Percentiles rank a stretch among this genome's conserved stretches.
These are phyloP conservation scores for Fusarium siculi DNA, from an alignment of 2,329 filamentous ascomycete species.

Conservation along the genomic window DNA sequence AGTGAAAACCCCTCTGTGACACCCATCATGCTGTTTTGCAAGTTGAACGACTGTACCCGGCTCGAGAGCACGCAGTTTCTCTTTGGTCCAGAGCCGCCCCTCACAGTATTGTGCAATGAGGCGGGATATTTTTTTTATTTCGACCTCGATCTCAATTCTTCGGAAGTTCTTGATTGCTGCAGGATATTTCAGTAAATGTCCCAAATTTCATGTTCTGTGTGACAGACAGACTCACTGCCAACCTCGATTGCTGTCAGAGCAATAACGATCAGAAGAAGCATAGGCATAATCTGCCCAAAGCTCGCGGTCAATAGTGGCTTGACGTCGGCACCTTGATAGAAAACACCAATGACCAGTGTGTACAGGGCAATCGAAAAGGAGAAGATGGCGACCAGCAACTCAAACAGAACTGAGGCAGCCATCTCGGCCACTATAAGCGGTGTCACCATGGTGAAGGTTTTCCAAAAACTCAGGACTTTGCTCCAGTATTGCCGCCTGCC, in stretches of 20 bases:
- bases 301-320: neutral
- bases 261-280: conserved; percentile 23
- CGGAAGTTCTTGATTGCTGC: conserved; percentile 19
- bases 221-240: conserved; percentile 13
- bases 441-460: neutral
- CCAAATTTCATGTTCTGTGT: neutral
- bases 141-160: conserved; percentile 6
- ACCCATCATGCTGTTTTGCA: neutral
- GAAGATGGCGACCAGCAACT: conserved; percentile 6
- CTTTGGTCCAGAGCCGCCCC: neutral
- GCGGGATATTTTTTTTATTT: conserved; percentile 6
- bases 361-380: conserved; percentile 9
- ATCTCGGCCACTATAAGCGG: conserved; percentile 10
- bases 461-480: neutral
- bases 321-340: neutral
- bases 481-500: neutral
- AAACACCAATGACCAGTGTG: neutral
- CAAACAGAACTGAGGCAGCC: conserved; percentile 10
- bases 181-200: neutral
- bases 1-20: neutral
- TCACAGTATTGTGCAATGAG: neutral
- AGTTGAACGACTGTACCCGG: neutral
- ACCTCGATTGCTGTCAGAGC: conserved; percentile 22
- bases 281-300: conserved; percentile 30
- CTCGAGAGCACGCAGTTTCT: neutral